A percentile compares a stretch with the other conserved stretches of the same genome.
Conservation (phyloP, 495 filamentous ascomycete species). For the Aspergillus taichungensis region DNA sequence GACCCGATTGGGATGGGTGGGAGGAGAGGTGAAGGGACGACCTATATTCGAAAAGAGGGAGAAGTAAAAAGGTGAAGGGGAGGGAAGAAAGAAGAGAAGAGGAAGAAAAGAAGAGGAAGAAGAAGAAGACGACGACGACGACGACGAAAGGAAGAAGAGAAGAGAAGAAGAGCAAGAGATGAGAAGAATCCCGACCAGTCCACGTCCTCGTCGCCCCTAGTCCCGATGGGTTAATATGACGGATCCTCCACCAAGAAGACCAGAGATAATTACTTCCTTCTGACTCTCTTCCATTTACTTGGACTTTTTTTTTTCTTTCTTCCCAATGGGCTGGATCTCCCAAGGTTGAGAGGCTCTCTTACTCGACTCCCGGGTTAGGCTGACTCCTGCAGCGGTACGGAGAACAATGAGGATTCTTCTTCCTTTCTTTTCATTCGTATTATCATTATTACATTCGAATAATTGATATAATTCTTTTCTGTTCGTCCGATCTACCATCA, state of each 20-base stretch:
- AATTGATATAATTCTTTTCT: no score
- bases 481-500: no score
- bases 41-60: no score
- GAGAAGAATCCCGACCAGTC: conserved; percentile 27
- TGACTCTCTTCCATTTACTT: conserved; percentile 6
- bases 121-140: conserved; percentile 10
- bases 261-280: conserved; percentile 15
- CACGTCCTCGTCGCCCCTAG: conserved; percentile 32
- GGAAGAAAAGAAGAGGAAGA: conserved; percentile 5
- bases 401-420: no score
- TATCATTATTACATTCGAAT: no score
- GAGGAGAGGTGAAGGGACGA: conserved; percentile 2
- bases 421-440: no score
- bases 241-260: conserved; percentile 32
- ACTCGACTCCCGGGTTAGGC: no score
- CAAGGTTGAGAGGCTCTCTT: no score
- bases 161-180: conserved; percentile 14
- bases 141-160: conserved; percentile 12
- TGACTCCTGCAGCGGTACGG: no score
- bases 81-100: conserved; percentile 7
- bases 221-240: conserved; percentile 44
- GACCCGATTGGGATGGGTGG: background rate
- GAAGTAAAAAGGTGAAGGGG: conserved; percentile 2
- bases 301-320: conserved; percentile 1
- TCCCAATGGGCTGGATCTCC: no score